Evolutionary conservation across 768 basidiomycete genomes (phyloP), one percentile per base, ranked within the genome.

Genomic region (Melanogaster broomeanus): DNA sequence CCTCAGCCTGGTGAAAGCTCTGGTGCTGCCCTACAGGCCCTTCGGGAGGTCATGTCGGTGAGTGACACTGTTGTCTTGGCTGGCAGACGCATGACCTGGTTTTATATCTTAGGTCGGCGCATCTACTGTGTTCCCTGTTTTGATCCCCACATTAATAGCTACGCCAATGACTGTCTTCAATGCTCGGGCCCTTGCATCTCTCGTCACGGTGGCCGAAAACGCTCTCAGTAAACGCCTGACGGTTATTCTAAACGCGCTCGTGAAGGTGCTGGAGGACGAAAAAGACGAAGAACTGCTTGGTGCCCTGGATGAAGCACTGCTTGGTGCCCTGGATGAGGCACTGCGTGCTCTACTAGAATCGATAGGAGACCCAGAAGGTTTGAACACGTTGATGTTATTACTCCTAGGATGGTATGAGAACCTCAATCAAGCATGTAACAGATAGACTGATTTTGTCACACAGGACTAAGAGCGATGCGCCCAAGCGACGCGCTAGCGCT

Each of bases 111-210:
- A 94, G 90, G 90, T 98, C 59, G 92, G 95, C 34, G 92, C 96
- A 13, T 80, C 87, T 34, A 93, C 90, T 10, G 94, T 98, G 34
- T 98, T 98, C 90, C 97, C 97, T 0, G 90, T 98, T 18, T 76
- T 98, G 49, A 92, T 99, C 51, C 97, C 95, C 0, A 96, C 94
- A 1, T 75, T 99, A 53, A 94, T 90, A 35, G 82, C 89, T 5
- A 81, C 81, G 7, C 97, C 95, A 0, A 96, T 98, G 83, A 85
- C 94, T 3, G 84, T 88, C 9, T 98, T 98, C 85, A 98, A 98
- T 63, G 92, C 90, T 16, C 85, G 87, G 5, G 97, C 96, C 2
- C 74, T 98, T 10, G 88, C 87, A 3, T 87, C 94, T 0, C 78
- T 99, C 34, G 94, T 98, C 13, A 89, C 90, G 0, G 97, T 98